Evolutionary conservation across 495 filamentous ascomycete species (phyloP).

Genomic region (Friedmanniomyces simplex): DNA sequence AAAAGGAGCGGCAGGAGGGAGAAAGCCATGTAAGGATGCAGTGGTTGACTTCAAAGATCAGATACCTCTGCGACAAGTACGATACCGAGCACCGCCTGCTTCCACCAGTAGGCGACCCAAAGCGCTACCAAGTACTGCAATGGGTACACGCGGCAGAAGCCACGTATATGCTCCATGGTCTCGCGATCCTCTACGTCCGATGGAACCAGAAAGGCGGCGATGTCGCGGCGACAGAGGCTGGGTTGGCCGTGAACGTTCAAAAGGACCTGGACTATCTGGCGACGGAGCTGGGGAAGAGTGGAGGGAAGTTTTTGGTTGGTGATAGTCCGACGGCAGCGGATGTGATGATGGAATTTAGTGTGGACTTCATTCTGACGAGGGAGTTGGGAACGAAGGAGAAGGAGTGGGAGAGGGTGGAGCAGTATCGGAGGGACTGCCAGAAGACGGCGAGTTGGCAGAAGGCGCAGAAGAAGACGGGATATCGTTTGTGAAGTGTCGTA

Average conservation of each 20-base stretch:
- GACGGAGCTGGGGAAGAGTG: constrained; percentile 22
- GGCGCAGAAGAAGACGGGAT: constrained; percentile 27
- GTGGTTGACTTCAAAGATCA: background rate
- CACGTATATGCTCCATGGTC: constrained; percentile 30
- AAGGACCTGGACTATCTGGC: constrained; percentile 33
- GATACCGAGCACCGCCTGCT: constrained; percentile 27
- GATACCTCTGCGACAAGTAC: constrained; percentile 34
- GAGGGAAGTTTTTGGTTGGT: constrained; percentile 28
- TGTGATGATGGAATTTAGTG: constrained; percentile 31
- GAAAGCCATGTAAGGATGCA: background rate
- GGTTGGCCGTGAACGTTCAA: constrained; percentile 24
- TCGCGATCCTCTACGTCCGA: constrained; percentile 30
- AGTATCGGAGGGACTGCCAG: constrained; percentile 22
- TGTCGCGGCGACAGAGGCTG: constrained; percentile 23
- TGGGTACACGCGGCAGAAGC: constrained; percentile 35
- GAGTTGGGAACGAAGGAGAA: constrained; percentile 23
- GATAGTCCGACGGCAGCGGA: constrained; percentile 30
- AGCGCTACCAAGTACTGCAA: constrained; percentile 24
- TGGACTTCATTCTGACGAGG: constrained; percentile 30
- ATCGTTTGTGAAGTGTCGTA: constrained; percentile 11
- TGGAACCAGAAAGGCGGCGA: constrained; percentile 23
- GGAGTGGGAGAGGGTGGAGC: constrained; percentile 15
- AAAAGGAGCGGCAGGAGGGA: background rate
- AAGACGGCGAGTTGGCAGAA: constrained; percentile 19
- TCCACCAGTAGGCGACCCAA: constrained; percentile 17